Conservation (phyloP, 805 yeast genomes). For the Kuraishia capsulata region DNA sequence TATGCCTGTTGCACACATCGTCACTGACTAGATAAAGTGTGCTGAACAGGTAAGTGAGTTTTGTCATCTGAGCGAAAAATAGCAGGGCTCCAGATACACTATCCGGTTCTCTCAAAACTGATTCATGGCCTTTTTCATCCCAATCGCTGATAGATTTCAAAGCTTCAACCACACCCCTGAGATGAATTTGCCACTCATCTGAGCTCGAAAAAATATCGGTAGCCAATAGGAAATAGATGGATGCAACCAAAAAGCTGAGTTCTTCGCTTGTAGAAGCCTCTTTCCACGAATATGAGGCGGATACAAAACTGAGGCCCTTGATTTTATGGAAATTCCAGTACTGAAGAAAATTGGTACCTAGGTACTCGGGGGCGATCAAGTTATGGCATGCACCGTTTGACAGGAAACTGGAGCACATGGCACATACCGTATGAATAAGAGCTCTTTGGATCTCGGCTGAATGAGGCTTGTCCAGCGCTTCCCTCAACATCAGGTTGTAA, state of each 20-base stretch:
- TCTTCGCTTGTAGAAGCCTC: not conserved
- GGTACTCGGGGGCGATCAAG: not conserved
- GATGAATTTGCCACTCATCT: not conserved
- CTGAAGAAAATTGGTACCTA: not conserved
- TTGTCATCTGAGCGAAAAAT: not conserved
- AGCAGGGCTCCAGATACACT: too few species aligned
- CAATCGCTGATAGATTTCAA: not conserved
- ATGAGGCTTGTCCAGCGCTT: too few species aligned
- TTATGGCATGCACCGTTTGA: not conserved
- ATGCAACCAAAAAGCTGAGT: not conserved
- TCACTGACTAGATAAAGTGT: not conserved
- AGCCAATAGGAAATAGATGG: not conserved
- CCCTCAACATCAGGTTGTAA: too few species aligned
- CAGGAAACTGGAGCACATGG: not conserved
- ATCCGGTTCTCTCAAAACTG: not conserved
- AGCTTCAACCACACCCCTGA: not conserved
- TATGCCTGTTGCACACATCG: not conserved
- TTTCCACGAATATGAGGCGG: not conserved
- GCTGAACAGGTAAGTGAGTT: not conserved
- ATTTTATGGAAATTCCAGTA: not conserved
- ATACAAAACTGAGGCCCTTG: not conserved
- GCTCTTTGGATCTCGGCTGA: not conserved
- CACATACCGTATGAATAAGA: not conserved
- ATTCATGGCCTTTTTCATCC: too few species aligned
- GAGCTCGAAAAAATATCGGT: not conserved